Evolutionary conservation across 257 asterid species (phyloP), one percentile per base, ranked within the genome.

Genomic region (Solanum chaucha): DNA sequence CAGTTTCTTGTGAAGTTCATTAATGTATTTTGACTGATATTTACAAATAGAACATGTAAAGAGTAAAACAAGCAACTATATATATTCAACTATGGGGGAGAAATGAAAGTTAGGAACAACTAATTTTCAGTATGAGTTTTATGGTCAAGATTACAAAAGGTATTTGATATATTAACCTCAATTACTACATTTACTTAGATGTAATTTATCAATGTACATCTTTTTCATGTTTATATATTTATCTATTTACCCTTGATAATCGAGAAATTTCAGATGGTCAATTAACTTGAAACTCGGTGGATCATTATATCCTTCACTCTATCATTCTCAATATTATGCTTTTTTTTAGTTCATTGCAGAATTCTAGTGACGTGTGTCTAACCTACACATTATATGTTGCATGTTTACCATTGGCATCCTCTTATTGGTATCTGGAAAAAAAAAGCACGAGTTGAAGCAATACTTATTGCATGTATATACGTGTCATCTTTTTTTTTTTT

Each of bases 31-130:
- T 34, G 41, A 35, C 41, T 80, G 5, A 64, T 85, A 70, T 5
- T 85, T 87, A 41, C 55, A 75, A 74, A 68, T 86, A 93, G 98
- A 95, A 97, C 28, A 97, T 94, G 88, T 93, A 24, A 5, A 68
- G 1, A 94, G 44, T 40, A 44, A 44, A 46, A 46, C 15, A 44
- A 44, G 90, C 97, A 95, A 87, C 94, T 97, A 8, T 8, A 38
- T 38, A 38, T 97, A 94, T 83, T 93, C 93, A 91, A 95, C 91
- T 90, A 94, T 95, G 96, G 93, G 38, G 38, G 38, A 92, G 89
- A 86, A 95, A 86, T 96, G 98, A 65, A 98, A 98, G 70, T 86
- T 96, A 94, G 91, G 12, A 96, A 96, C 30, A 90, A 93, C 86
- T 90, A 92, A 85, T 38, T 15, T 71, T 61, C 86, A 40, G 85